These are phyloP conservation scores for Cochlearia excelsa DNA, from an alignment of 345 rosid genomes.

Conservation along the genomic window DNA sequence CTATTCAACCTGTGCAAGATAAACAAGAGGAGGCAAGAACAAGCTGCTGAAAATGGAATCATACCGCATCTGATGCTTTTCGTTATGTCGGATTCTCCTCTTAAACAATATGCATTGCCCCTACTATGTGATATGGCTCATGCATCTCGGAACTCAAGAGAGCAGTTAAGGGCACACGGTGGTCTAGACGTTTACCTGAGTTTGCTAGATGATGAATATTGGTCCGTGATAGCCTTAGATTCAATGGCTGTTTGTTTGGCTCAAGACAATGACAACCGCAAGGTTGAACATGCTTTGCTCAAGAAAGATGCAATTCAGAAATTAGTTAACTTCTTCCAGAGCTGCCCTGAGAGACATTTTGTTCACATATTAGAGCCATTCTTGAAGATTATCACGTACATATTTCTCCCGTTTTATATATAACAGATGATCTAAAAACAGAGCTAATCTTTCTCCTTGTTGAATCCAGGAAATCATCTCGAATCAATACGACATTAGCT, in stretches of 20 bases:
- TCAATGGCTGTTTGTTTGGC: constrained; percentile 97
- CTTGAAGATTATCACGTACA: constrained; percentile 92
- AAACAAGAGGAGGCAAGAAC: constrained; percentile 99
- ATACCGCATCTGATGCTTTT: constrained; percentile 95
- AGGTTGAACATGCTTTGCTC: constrained; percentile 89
- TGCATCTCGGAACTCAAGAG: constrained; percentile 98
- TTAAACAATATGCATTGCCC: constrained; percentile 85
- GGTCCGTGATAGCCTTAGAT: constrained; percentile 96
- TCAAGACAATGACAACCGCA: constrained; percentile 90
- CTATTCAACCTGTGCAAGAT: constrained; percentile 98
- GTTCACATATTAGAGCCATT: constrained; percentile 96
- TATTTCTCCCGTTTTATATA: constrained; percentile 3
- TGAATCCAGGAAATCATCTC: constrained; percentile 83
- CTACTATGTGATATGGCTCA: constrained; percentile 99
- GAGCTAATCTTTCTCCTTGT: constrained; percentile 18
- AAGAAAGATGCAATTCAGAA: constrained; percentile 86
- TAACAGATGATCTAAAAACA: not conserved
- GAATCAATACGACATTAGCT: constrained; percentile 87
- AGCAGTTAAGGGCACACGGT: constrained; percentile 93
- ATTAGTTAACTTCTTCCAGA: constrained; percentile 86
- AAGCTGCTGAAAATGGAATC: constrained; percentile 99
- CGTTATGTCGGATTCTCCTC: constrained; percentile 67
- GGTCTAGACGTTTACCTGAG: constrained; percentile 93
- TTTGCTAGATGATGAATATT: constrained; percentile 76
- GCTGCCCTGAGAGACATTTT: constrained; percentile 92